Percentiles rank a stretch among this genome's conserved stretches.
Conservation (phyloP, 2,329 filamentous ascomycete species). For the Aspergillus fumigatiaffinis region DNA sequence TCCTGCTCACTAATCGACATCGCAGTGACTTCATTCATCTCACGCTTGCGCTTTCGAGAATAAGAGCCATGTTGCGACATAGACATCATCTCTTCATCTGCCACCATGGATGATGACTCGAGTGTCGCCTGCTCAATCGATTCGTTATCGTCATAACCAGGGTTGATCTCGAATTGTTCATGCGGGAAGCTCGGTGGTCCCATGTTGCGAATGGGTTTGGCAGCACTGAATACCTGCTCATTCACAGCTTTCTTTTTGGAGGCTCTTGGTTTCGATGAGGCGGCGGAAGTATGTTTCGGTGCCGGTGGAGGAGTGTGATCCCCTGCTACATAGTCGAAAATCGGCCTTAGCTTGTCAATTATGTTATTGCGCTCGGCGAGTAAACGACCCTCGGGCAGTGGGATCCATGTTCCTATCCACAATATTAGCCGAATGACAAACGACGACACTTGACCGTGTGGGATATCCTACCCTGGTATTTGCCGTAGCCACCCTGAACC, state of each 20-base stretch:
- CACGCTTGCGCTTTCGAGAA: conserved; percentile 73
- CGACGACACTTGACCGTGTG: background rate
- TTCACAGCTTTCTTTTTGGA: conserved; percentile 58
- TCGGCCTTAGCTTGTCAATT: conserved; percentile 74
- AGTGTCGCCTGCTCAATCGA: conserved; percentile 80
- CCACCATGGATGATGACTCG: conserved; percentile 78
- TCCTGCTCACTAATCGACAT: conserved; percentile 68
- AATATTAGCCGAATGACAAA: background rate
- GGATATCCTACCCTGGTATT: conserved; percentile 74
- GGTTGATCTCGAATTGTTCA: conserved; percentile 65
- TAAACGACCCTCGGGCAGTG: conserved; percentile 71
- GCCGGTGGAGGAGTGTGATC: conserved; percentile 87
- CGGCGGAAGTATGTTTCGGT: conserved; percentile 73
- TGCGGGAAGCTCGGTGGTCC: conserved; percentile 40
- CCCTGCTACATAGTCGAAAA: conserved; percentile 85
- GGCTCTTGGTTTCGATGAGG: conserved; percentile 70
- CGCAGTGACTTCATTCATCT: conserved; percentile 56
- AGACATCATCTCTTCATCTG: conserved; percentile 74
- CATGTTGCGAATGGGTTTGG: conserved; percentile 31
- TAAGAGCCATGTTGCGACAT: conserved; percentile 58
- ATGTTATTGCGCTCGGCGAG: conserved; percentile 86
- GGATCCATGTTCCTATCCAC: conserved; percentile 85
- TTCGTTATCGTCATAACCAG: conserved; percentile 68
- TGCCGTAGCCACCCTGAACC: conserved; percentile 95
- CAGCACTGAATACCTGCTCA: conserved; percentile 29